These are phyloP conservation scores for Lyophyllum decastes DNA, from an alignment of 768 basidiomycete genomes.

Conservation along the genomic window DNA sequence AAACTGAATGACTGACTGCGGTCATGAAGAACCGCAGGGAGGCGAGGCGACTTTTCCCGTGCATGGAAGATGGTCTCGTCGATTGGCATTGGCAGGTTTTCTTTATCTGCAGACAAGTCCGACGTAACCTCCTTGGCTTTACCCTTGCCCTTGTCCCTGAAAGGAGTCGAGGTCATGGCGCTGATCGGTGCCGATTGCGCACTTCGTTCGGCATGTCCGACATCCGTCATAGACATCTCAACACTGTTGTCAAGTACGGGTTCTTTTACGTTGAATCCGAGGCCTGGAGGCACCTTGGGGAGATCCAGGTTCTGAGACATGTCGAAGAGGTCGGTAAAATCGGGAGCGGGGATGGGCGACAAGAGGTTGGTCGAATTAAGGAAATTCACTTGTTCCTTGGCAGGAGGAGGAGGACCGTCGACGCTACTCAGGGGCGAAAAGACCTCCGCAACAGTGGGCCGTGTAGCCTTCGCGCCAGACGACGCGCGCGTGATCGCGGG, in stretches of 20 bases:
- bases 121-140: slow-evolving; percentile 31
- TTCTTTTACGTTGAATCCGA: slow-evolving; percentile 39
- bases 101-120: slow-evolving; percentile 16
- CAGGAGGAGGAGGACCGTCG: slow-evolving; percentile 11
- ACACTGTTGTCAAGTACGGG: slow-evolving; percentile 33
- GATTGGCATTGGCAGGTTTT: slow-evolving; percentile 22
- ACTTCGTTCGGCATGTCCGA: slow-evolving; percentile 24
- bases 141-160: slow-evolving; percentile 39
- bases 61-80: slow-evolving; percentile 51
- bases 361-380: slow-evolving; percentile 30
- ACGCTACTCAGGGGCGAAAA: slow-evolving; percentile 44
- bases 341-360: slow-evolving; percentile 41
- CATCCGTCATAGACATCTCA: slow-evolving; percentile 33
- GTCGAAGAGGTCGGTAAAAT: slow-evolving; percentile 57
- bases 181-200: slow-evolving; percentile 15
- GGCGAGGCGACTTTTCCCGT: slow-evolving; percentile 37
- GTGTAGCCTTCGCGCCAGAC: slow-evolving; percentile 34
- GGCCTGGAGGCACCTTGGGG: slow-evolving; percentile 47
- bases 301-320: slow-evolving; percentile 57
- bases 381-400: slow-evolving; percentile 19
- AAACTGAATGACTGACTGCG: slow-evolving; percentile 72
- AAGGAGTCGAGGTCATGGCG: slow-evolving; percentile 48
- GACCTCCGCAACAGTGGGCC: slow-evolving; percentile 50
- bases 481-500: slow-evolving; percentile 32
- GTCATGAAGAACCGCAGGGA: slow-evolving; percentile 42